Percentiles rank a stretch among this genome's conserved stretches.
phyloP scores from a whole-genome alignment of 495 filamentous ascomycete genomes.

The Aspergillus olivimuriae region DNA sequence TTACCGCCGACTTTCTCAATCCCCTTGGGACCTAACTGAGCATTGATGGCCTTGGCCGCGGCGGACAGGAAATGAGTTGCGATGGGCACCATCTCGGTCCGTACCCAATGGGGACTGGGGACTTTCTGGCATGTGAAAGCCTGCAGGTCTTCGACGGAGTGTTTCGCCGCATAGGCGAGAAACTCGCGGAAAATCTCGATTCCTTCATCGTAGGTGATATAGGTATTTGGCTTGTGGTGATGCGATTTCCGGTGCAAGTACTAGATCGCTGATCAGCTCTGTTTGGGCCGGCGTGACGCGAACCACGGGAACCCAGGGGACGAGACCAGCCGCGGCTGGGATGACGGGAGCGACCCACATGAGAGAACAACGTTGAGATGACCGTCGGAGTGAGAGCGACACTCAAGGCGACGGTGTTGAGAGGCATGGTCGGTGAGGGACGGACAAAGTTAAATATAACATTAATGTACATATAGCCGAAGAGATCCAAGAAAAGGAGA shows the following conservation, averaged over 20 bases:
- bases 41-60: constrained; percentile 55
- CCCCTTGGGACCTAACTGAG: constrained; percentile 70
- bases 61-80: constrained; percentile 50
- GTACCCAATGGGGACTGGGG: constrained; percentile 82
- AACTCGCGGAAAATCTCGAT: constrained; percentile 82
- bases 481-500: too few species aligned
- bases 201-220: constrained; percentile 92
- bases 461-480: too few species aligned
- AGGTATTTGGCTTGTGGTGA: constrained; percentile 70
- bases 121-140: constrained; percentile 87
- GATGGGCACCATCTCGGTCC: constrained; percentile 66
- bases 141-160: constrained; percentile 88
- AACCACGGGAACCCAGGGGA: constrained; percentile 3
- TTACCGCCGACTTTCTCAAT: constrained; percentile 69
- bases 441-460: too few species aligned
- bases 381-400: constrained; percentile 74
- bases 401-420: constrained; percentile 69
- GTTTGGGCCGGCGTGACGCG: not conserved
- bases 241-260: constrained; percentile 74
- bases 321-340: not conserved
- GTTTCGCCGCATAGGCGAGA: constrained; percentile 71
- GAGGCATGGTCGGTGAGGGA: constrained; percentile 47
- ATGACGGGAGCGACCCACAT: constrained; percentile 46
- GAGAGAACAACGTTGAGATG: constrained; percentile 68
- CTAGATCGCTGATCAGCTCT: constrained; percentile 33